Evolutionary conservation across 192 early-diverging fungal genomes (phyloP), one percentile per base, ranked within the genome.

Genomic region (Coemansia sp.): DNA sequence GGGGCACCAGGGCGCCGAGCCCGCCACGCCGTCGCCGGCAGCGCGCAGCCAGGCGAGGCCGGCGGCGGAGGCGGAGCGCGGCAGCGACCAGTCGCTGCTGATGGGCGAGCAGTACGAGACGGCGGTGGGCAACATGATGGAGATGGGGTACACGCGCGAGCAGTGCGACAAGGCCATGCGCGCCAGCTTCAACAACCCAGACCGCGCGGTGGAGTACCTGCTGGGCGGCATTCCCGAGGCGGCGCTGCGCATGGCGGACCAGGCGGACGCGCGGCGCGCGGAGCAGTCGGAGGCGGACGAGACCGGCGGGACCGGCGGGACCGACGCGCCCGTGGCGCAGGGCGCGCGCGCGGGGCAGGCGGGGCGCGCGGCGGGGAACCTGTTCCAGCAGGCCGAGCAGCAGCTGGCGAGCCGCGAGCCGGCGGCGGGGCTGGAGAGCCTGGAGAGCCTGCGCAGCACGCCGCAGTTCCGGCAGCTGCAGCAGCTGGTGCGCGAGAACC

Each of bases 101-200:
- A 19, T 87, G 14, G 95, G 95, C 26, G 46, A 80, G 43, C 82
- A 84, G 40, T 91, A 90, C 51, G 87, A 91, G 54, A 78, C 77
- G 47, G 89, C 90, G n/a, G 83, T 95, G 33, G 63, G 80, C 30
- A 90, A 89, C 63, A 88, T 98, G 84, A 80, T 95, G 41, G 93
- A 95, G 42, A 95, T 98, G 94, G 95, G 95, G 15, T 98, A 90
- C 70, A 81, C 86, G 48, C 82, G 90, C 35, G 87, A 90, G 14
- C 84, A 96, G 60, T 89, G 91, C 41, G 81, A 88, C 33, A 65
- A 68, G 46, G 95, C 95, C 8, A 93, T 98, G 88, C 86, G 94
- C 39, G 95, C 95, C 6, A 93, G 91, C 58, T 97, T 89, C 63
- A 96, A 95, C 68, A 98, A 98, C 68, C 92, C 95, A 1, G 93